These are phyloP conservation scores for Grosmannia clavigera DNA, from an alignment of 2,329 filamentous ascomycete species.

Conservation along the genomic window DNA sequence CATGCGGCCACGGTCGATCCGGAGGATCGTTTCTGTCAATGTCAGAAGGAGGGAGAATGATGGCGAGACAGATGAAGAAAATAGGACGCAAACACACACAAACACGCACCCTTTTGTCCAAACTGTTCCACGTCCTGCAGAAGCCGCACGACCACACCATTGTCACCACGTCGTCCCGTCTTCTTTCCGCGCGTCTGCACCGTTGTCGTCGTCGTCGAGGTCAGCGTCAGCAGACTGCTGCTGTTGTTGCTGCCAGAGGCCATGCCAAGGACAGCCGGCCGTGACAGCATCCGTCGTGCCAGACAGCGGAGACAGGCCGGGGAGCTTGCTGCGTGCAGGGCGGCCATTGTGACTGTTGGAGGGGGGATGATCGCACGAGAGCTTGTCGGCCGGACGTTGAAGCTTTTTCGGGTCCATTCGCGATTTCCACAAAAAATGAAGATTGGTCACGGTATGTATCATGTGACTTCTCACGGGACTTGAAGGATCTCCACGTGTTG, in stretches of 20 bases:
- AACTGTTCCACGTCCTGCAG: constrained; percentile 27
- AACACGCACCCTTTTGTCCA: constrained; percentile 23
- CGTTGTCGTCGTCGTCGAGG: not conserved
- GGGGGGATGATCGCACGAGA: too few species aligned
- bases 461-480: too few species aligned
- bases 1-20: constrained; percentile 22
- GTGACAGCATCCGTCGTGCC: not conserved
- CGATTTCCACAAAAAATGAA: not conserved
- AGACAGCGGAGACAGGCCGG: constrained; percentile 10
- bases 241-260: not conserved
- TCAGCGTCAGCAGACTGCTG: not conserved
- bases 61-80: not conserved
- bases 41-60: not conserved
- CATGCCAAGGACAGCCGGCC: not conserved
- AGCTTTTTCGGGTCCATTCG: not conserved
- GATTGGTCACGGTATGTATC: not conserved
- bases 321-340: not conserved
- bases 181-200: constrained; percentile 21
- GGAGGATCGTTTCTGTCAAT: constrained; percentile 20
- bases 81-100: constrained; percentile 10
- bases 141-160: constrained; percentile 31
- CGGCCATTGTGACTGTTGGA: not conserved
- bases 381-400: not conserved
- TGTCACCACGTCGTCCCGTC: constrained; percentile 22
- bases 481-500: too few species aligned